Base-by-base conservation (phyloP, 106 monocot species). In the Iris macrosiphon region DNA sequence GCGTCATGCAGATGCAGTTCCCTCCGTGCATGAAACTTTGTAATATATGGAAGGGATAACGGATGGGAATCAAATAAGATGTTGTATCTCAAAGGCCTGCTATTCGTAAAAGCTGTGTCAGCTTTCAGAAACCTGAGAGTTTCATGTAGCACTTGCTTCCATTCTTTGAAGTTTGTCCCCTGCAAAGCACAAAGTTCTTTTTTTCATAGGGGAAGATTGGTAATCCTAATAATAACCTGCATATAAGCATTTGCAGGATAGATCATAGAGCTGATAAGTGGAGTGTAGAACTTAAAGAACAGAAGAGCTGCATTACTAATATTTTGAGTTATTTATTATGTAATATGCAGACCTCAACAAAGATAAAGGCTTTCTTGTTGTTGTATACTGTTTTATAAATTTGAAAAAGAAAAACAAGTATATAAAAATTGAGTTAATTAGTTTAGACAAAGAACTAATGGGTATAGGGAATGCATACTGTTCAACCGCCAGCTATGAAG, bases 81-180 rank as follows among this genome's bases (percentile, higher is more conserved):
- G 62, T 57, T 78, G 46, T 83, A 96, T 83, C 96, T 86, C 72
- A 96, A 67, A 52, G 86, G 57, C 52, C 75, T 76, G 20, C 71
- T 60, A 63, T 43, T 72, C 68, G 57, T 49, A 67, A 70, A 77
- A 46, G 61, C 35, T 57, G 57, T 44, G 44, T 75, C 83, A 58
- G 65, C 85, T 74, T 83, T 90, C 64, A 90, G 63, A 62, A 96
- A 96, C 38, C 82, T 69, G 27, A 50, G 44, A 63, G 80, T 72
- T 70, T 96, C 96, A 55, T 86, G 90, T 52, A 83, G 52, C 55
- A 96, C 63, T 67, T 74, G 85, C 49, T 83, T 90, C 96, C 96
- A 96, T 74, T 96, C 96, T 58, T 80, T 96, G 61, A 96, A 96
- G 56, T 77, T 87, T 14, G 74, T 83, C 12, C 54, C 82, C 96